Conservation (phyloP, 441 rosid genomes). For the Sinapis alba region DNA sequence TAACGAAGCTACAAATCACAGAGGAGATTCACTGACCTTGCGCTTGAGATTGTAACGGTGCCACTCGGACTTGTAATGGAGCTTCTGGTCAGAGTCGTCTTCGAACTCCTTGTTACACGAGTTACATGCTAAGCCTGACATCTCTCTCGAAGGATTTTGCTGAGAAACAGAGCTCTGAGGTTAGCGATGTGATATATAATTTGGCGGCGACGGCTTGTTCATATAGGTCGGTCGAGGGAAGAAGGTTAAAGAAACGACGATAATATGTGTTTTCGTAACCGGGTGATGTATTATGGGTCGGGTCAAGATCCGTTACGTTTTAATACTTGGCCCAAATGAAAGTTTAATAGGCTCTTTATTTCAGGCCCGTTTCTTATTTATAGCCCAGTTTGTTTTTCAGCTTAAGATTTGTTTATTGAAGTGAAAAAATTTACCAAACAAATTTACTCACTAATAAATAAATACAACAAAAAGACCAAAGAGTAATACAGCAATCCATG, state of each 20-base stretch:
- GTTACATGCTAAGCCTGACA: conserved; percentile 85
- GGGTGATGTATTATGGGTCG: not conserved
- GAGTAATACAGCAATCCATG: too few species aligned
- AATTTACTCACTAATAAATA: too few species aligned
- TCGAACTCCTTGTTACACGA: conserved; percentile 83
- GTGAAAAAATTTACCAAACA: not conserved
- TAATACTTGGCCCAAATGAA: not conserved
- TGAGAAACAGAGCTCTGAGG: not conserved
- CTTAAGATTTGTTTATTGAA: not conserved
- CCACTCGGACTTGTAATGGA: conserved; percentile 96
- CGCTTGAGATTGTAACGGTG: conserved; percentile 98
- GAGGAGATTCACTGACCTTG: conserved; percentile 53
- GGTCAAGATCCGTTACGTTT: conserved; percentile 2
- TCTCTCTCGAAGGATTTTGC: conserved; percentile 25
- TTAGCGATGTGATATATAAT: not conserved
- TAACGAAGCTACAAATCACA: not conserved
- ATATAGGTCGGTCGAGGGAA: conserved; percentile 28
- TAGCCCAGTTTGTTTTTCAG: not conserved
- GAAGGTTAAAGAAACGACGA: conserved; percentile 7
- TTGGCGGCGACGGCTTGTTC: conserved; percentile 32
- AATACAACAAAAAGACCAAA: not conserved
- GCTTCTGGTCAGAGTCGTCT: conserved; percentile 74
- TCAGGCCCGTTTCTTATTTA: not conserved
- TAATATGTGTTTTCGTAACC: not conserved
- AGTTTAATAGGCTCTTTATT: not conserved